Percentiles rank a stretch among this genome's conserved stretches.
These are phyloP conservation scores for Auxenochlorella protothecoides DNA, from an alignment of 139 green algal genomes.

Conservation along the genomic window DNA sequence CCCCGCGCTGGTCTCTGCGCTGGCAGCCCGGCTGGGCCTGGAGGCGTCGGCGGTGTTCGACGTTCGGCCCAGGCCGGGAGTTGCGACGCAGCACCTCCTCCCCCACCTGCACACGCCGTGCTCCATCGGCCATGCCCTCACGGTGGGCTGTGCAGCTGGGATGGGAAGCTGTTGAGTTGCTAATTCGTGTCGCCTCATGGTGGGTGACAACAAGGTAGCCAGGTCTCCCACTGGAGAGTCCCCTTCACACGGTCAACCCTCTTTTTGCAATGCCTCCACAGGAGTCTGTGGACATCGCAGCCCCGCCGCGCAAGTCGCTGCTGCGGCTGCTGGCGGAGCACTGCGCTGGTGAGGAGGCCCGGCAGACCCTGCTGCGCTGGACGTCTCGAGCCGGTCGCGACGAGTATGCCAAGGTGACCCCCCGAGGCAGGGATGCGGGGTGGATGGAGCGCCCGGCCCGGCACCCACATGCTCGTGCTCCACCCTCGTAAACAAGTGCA, in stretches of 20 bases:
- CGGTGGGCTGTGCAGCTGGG: background rate
- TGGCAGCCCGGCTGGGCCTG: constrained; percentile 44
- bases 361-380: constrained; percentile 43
- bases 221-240: too few species aligned
- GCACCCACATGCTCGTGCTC: too few species aligned
- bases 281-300: constrained; percentile 50
- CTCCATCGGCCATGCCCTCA: constrained; percentile 60
- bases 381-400: constrained; percentile 53
- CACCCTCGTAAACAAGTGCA: constrained; percentile 44
- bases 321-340: constrained; percentile 79
- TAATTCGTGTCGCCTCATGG: too few species aligned
- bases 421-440: too few species aligned
- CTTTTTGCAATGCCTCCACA: too few species aligned
- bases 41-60: constrained; percentile 37
- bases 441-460: too few species aligned
- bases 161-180: too few species aligned
- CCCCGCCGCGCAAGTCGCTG: constrained; percentile 63
- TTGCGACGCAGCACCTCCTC: constrained; percentile 23
- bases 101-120: constrained; percentile 66
- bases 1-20: constrained; percentile 36
- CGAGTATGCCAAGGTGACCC: constrained; percentile 31
- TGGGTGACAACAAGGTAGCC: too few species aligned
- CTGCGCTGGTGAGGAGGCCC: constrained; percentile 48
- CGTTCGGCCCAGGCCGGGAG: constrained; percentile 18
- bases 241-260: too few species aligned